These are phyloP conservation scores for Tothia fuscella DNA, from an alignment of 2,329 filamentous ascomycete species.

Conservation along the genomic window DNA sequence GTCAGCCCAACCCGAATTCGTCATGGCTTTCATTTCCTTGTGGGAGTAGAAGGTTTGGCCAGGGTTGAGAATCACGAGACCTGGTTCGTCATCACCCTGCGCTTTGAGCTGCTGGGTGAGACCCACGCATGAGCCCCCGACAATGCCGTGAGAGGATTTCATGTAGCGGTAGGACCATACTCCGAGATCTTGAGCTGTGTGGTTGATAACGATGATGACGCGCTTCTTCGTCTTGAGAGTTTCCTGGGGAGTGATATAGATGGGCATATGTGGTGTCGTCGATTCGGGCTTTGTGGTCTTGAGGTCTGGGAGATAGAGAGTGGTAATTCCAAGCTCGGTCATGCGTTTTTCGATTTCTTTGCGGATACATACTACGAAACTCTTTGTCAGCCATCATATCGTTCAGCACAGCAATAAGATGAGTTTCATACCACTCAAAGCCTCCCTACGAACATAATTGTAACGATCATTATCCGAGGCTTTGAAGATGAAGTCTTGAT, in stretches of 20 bases:
- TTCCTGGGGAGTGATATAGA: constrained; percentile 45
- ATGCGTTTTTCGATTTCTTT: constrained; percentile 52
- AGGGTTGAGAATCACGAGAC: constrained; percentile 64
- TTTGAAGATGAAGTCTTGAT: constrained; percentile 63
- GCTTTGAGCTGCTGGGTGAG: constrained; percentile 36
- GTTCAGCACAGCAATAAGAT: neutral
- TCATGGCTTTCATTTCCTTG: constrained; percentile 48
- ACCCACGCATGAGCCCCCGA: constrained; percentile 57
- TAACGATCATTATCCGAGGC: constrained; percentile 61
- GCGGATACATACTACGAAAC: constrained; percentile 48
- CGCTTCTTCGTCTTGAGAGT: constrained; percentile 46
- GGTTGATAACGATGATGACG: constrained; percentile 63
- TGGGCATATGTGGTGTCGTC: constrained; percentile 51
- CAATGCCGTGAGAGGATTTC: constrained; percentile 51
- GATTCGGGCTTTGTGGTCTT: constrained; percentile 26
- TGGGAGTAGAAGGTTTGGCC: constrained; percentile 71
- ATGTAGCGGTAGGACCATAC: constrained; percentile 59
- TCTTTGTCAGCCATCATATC: neutral
- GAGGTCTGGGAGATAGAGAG: constrained; percentile 49
- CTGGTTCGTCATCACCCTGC: constrained; percentile 30
- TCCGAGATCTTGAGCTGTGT: constrained; percentile 59
- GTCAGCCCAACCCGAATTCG: constrained; percentile 41
- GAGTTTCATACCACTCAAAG: constrained; percentile 54
- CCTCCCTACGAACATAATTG: constrained; percentile 58
- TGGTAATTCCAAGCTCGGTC: constrained; percentile 42